Conservation (phyloP, 192 early-diverging fungal species). For the Phycomyces nitens region DNA sequence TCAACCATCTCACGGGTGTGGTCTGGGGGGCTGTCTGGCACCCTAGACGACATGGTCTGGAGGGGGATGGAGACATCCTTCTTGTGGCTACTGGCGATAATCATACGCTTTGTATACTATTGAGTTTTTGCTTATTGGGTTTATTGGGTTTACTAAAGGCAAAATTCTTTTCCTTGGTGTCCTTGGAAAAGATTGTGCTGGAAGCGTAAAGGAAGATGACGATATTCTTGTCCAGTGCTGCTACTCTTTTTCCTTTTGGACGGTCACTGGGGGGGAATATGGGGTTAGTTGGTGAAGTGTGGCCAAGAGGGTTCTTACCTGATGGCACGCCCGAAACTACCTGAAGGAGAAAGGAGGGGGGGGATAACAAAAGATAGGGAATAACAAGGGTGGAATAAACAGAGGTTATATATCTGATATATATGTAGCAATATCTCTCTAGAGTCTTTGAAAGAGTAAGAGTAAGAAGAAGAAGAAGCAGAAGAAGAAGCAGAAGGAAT, state of each 20-base stretch:
- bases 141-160: constrained; percentile 15
- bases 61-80: constrained; percentile 25
- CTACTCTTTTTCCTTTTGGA: constrained; percentile 23
- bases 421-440: no score
- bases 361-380: constrained; percentile 1
- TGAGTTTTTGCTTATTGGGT: background rate
- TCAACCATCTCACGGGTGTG: no score
- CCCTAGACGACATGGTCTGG: constrained; percentile 13
- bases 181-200: constrained; percentile 39
- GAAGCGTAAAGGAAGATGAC: constrained; percentile 41
- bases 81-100: constrained; percentile 23
- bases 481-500: no score
- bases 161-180: constrained; percentile 36
- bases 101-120: constrained; percentile 16
- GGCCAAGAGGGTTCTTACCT: background rate
- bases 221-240: constrained; percentile 39
- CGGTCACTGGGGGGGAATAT: constrained; percentile 5
- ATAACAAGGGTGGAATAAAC: background rate
- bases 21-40: background rate
- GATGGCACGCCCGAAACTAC: constrained; percentile 22
- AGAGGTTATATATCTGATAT: no score
- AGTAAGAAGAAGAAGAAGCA: no score
- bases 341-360: background rate
- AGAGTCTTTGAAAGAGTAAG: no score
- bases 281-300: no score